Evolutionary conservation across 495 filamentous ascomycete species (phyloP), one percentile per base, ranked within the genome.

Genomic region (Lichenothelia convexa): DNA sequence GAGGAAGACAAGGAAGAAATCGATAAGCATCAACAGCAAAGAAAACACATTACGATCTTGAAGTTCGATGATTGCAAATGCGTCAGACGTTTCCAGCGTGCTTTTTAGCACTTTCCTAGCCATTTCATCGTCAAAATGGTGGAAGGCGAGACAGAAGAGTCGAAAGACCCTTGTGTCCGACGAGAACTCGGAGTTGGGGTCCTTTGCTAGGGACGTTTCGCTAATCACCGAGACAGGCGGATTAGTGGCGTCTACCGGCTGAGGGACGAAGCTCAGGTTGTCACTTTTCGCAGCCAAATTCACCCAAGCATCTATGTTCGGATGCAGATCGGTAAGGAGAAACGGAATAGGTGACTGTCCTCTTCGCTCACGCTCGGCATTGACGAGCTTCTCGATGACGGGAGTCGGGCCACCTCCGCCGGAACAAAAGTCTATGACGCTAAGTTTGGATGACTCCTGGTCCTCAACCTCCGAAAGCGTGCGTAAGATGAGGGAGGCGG

Each of bases 41-140:
- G 64, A 67, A 3, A 55, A 55, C 1, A 70, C 21, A 2, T 58
- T 54, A 3, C 78, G 69, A 29, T 69, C 65, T 48, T 82, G 76
- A 8, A 85, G 64, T 51, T 85, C 79, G 39, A 82, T 72, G 40
- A 85, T 82, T 2, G 70, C 73, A 44, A 82, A 78, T 8, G 69
- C 73, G 42, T 76, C 70, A 18, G 66, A 62, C 1, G 64, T 75
- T 41, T 70, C 57, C 2, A 81, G 47, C 0, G 75, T 73, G 45
- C 73, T 73, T 26, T 58, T 54, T 26, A 85, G 50, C 9, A 81
- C 71, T 2, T 54, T 54, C 21, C 42, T 45, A 4, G 77, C 79
- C 18, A 70, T 44, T 12, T 52, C 51, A 44, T 85, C 71, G 36
- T 70, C 65, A 44, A 85, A 82, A 55, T 85, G 79, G 46, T 85